A percentile compares a stretch with the other conserved stretches of the same genome.
phyloP scores from a whole-genome alignment of 257 asterid species.

The Forsythia suspensa region DNA sequence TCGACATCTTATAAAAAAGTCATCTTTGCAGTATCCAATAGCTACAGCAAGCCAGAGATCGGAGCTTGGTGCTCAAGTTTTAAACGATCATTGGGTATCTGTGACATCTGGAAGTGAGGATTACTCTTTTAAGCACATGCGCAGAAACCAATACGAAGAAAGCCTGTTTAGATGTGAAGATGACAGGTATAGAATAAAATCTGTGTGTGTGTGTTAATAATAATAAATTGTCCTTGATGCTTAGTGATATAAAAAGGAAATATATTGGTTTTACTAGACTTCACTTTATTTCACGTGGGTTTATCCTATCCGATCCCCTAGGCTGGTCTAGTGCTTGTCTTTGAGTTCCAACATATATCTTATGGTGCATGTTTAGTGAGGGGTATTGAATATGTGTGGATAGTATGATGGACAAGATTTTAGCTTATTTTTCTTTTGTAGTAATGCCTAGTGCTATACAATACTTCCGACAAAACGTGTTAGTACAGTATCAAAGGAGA shows the following conservation, averaged over 20 bases:
- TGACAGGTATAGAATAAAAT: constrained; percentile 58
- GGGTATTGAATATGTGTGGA: background rate
- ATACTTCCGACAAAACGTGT: background rate
- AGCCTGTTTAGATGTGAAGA: constrained; percentile 98
- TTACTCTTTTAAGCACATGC: constrained; percentile 96
- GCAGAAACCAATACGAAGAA: constrained; percentile 96
- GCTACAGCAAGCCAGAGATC: constrained; percentile 87
- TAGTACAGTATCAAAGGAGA: background rate
- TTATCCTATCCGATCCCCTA: background rate
- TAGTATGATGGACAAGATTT: background rate
- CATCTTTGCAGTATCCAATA: constrained; percentile 75
- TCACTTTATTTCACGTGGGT: background rate
- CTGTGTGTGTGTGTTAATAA: background rate
- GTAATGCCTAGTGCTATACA: background rate
- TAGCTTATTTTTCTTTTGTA: background rate
- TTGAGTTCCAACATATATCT: background rate
- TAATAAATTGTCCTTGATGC: background rate
- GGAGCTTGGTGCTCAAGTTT: constrained; percentile 85
- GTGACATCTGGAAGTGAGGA: constrained; percentile 99
- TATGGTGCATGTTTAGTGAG: background rate
- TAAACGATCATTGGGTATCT: constrained; percentile 95
- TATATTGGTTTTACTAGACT: background rate
- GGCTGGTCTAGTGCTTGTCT: background rate
- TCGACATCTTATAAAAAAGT: background rate
- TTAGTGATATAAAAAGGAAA: background rate